Conservation (phyloP, 2,329 filamentous ascomycete species). For the Xylaria sp. region DNA sequence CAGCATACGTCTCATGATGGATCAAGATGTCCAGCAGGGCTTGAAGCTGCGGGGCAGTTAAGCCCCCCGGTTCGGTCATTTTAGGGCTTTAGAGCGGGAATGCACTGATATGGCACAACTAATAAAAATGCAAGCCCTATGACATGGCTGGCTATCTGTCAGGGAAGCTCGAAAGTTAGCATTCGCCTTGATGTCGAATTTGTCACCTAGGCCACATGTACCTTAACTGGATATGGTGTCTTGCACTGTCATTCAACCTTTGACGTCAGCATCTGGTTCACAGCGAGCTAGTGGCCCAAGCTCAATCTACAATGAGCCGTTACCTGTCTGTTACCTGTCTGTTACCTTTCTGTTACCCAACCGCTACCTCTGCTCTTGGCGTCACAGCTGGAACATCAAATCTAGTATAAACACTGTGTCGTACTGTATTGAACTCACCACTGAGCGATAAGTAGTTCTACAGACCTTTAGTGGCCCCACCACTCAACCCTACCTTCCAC, state of each 20-base stretch:
- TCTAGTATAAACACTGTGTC: no score
- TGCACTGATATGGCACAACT: not conserved
- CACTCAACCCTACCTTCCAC: no score
- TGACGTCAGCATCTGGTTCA: not conserved
- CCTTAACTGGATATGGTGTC: not conserved
- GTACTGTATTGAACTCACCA: no score
- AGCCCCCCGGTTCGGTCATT: conserved; percentile 9
- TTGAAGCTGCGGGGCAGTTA: conserved; percentile 50
- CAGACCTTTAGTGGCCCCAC: no score
- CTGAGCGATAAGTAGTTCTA: no score
- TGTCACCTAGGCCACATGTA: no score
- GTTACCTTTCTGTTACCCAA: no score
- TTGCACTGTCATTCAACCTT: not conserved
- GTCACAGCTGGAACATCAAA: no score
- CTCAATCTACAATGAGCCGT: no score
- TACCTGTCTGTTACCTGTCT: no score
- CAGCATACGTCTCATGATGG: conserved; percentile 65
- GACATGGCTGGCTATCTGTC: not conserved
- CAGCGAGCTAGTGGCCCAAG: not conserved
- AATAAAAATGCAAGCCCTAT: not conserved
- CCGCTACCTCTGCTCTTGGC: no score
- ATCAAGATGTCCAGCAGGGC: conserved; percentile 66
- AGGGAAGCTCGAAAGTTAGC: not conserved
- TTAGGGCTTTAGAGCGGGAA: not conserved
- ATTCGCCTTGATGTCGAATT: no score